Percentiles rank a stretch among this genome's conserved stretches.
Evolutionary conservation across 768 basidiomycete genomes (phyloP).

Genomic region (Cystofilobasidium ferigula): DNA sequence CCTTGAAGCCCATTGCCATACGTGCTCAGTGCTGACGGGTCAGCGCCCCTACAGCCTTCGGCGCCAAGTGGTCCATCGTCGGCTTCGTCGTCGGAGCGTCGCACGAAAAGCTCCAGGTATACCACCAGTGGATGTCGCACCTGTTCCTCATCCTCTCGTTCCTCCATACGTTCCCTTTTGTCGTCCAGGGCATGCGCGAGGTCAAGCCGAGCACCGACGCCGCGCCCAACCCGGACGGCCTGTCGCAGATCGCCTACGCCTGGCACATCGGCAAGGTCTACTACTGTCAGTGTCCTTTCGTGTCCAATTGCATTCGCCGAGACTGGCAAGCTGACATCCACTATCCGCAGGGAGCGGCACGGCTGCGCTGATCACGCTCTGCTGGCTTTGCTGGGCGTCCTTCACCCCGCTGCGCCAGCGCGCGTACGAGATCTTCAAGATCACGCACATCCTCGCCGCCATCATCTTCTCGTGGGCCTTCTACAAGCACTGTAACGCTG

Average conservation of each 20-base stretch:
- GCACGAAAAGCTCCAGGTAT: slow-evolving; percentile 41
- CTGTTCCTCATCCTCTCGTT: slow-evolving; percentile 23
- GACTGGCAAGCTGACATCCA: too few relatives aligned
- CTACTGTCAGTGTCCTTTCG: background rate
- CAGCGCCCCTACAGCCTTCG: slow-evolving; percentile 32
- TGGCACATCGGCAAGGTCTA: slow-evolving; percentile 28
- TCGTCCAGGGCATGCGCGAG: slow-evolving; percentile 28
- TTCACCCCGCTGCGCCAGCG: slow-evolving; percentile 26
- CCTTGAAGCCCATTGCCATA: too few relatives aligned
- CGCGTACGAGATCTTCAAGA: slow-evolving; percentile 32
- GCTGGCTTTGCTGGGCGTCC: slow-evolving; percentile 30
- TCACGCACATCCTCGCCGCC: slow-evolving; percentile 1
- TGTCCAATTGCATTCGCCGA: background rate
- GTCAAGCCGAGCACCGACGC: slow-evolving; percentile 27
- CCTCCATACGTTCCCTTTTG: slow-evolving; percentile 31
- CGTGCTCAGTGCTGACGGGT: too few relatives aligned
- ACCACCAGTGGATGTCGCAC: slow-evolving; percentile 38
- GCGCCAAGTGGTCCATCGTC: slow-evolving; percentile 40
- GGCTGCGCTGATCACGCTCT: slow-evolving; percentile 28
- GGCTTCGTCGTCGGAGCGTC: slow-evolving; percentile 36
- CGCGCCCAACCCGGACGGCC: slow-evolving; percentile 24
- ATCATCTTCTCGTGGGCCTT: slow-evolving; percentile 33
- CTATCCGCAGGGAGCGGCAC: slow-evolving; percentile 28
- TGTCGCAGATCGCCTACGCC: slow-evolving; percentile 25
- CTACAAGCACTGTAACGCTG: slow-evolving; percentile 33